phyloP scores from a whole-genome alignment of 805 yeast genomes.

The Hanseniaspora occidentalis region DNA sequence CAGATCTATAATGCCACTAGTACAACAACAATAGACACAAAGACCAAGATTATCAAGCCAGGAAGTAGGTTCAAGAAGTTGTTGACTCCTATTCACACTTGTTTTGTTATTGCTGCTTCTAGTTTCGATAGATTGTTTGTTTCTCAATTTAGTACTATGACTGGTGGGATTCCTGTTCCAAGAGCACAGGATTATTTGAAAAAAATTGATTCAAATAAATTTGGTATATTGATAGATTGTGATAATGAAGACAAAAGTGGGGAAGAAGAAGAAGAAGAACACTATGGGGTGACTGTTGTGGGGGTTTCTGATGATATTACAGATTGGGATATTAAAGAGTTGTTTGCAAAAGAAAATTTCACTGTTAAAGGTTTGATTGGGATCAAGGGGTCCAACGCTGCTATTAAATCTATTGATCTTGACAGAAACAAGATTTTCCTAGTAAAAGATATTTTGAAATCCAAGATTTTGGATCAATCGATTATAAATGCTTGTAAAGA shows the following conservation, averaged over 20 bases:
- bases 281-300: neutral
- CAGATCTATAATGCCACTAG: conserved; percentile 55
- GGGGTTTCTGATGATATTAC: neutral
- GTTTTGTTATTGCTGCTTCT: conserved; percentile 71
- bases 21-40: neutral
- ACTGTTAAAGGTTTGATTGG: conserved; percentile 56
- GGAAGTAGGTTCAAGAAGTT: neutral
- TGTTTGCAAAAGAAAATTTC: conserved; percentile 28
- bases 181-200: conserved; percentile 81
- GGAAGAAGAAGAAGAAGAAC: too few species aligned
- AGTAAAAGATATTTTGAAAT: too few species aligned
- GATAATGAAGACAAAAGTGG: conserved; percentile 52
- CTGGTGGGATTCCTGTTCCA: conserved; percentile 79
- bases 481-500: too few species aligned
- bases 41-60: too few species aligned
- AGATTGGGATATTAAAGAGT: neutral
- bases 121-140: conserved; percentile 55
- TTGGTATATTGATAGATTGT: conserved; percentile 44
- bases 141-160: conserved; percentile 64
- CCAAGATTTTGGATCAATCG: too few species aligned
- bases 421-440: conserved; percentile 57
- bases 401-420: conserved; percentile 42
- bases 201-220: conserved; percentile 41
- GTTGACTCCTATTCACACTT: conserved; percentile 4
- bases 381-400: conserved; percentile 54